Evolutionary conservation across 2,329 filamentous ascomycete species (phyloP).

Genomic region (Domatiomyces globalis): DNA sequence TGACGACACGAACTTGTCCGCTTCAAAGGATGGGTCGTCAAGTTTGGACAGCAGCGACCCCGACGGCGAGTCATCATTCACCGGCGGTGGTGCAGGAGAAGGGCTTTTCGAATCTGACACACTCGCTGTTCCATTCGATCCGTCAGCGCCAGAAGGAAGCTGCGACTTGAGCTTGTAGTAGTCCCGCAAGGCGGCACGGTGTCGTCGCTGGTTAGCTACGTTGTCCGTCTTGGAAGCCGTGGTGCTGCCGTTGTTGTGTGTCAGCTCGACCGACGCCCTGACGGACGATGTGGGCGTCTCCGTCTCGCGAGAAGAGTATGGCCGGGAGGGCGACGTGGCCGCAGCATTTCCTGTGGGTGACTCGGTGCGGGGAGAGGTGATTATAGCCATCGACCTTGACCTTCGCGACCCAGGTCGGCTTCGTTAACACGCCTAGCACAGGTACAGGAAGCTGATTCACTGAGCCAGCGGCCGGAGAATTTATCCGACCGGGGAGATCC

Average conservation of each 20-base stretch:
- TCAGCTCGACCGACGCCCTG: slow-evolving; percentile 56
- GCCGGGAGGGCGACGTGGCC: slow-evolving; percentile 35
- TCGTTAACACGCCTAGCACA: too few species aligned
- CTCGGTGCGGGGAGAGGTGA: slow-evolving; percentile 39
- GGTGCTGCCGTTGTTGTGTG: slow-evolving; percentile 44
- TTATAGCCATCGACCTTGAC: slow-evolving; percentile 37
- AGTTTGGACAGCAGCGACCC: slow-evolving; percentile 38
- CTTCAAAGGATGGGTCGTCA: slow-evolving; percentile 58
- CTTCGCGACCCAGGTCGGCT: too few species aligned
- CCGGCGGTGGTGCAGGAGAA: not conserved
- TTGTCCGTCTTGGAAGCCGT: slow-evolving; percentile 13
- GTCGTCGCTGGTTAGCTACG: slow-evolving; percentile 37
- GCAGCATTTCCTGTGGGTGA: slow-evolving; percentile 7
- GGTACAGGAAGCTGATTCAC: too few species aligned
- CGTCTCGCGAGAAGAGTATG: slow-evolving; percentile 29
- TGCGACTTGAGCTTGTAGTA: slow-evolving; percentile 71
- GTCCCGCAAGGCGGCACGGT: slow-evolving; percentile 76
- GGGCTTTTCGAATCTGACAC: slow-evolving; percentile 23
- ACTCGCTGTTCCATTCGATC: slow-evolving; percentile 26
- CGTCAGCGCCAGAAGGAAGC: slow-evolving; percentile 18
- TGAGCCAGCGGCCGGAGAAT: too few species aligned
- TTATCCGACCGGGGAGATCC: too few species aligned
- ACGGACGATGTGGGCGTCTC: slow-evolving; percentile 57
- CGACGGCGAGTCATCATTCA: slow-evolving; percentile 28
- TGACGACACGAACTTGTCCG: slow-evolving; percentile 41